A percentile compares a stretch with the other conserved stretches of the same genome.
These are phyloP conservation scores for Apiospora kogelbergensis DNA, from an alignment of 2,329 filamentous ascomycete genomes.

Conservation along the genomic window DNA sequence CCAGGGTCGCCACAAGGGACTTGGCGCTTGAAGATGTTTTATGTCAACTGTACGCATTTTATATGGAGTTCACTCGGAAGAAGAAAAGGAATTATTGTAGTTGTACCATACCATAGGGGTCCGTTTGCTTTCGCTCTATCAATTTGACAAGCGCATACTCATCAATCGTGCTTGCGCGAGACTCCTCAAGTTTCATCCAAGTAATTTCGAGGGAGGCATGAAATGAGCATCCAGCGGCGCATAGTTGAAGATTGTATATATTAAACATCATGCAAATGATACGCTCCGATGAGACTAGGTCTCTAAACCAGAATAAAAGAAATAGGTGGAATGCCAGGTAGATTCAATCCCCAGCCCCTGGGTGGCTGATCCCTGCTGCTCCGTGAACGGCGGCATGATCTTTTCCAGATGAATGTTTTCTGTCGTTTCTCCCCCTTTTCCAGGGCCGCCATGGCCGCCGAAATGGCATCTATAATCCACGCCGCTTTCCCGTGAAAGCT, in stretches of 20 bases:
- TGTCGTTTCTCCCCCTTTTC: background rate
- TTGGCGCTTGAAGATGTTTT: constrained; percentile 44
- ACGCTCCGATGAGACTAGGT: background rate
- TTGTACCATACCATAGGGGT: constrained; percentile 21
- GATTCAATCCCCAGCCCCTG: background rate
- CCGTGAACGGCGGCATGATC: background rate
- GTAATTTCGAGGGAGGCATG: background rate
- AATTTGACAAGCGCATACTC: background rate
- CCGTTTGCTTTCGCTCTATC: constrained; percentile 4
- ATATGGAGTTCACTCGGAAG: constrained; percentile 20
- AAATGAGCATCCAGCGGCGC: background rate
- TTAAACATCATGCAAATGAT: constrained; percentile 5
- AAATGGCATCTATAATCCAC: background rate
- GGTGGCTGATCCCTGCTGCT: background rate
- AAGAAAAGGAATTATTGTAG: background rate
- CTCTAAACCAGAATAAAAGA: background rate
- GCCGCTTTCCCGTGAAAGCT: background rate
- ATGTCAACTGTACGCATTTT: constrained; percentile 15
- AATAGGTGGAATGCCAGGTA: background rate
- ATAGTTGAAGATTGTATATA: background rate
- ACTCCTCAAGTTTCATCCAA: background rate
- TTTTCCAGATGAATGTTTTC: background rate
- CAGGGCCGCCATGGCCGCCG: background rate
- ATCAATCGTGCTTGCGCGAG: background rate
- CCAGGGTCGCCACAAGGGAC: constrained; percentile 48